Percentiles rank a stretch among this genome's conserved stretches.
phyloP scores from a whole-genome alignment of 441 rosid genomes.

The Pelargonium cotyledonis region DNA sequence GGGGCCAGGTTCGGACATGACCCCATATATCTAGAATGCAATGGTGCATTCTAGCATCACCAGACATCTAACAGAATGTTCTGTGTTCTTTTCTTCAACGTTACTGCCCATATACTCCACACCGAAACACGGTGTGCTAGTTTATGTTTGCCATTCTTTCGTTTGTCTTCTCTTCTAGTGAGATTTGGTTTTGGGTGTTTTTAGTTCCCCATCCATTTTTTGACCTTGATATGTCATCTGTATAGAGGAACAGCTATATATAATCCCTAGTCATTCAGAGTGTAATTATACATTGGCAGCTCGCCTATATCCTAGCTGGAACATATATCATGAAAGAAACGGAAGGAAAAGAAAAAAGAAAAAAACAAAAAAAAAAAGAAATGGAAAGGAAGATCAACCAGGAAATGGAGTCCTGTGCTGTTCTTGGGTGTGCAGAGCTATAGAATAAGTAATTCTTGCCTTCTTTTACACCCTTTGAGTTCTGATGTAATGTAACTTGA shows the following conservation, averaged over 20 bases:
- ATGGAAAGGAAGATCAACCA: constrained; percentile 45
- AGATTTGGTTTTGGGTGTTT: constrained; percentile 40
- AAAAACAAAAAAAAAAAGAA: constrained; percentile 18
- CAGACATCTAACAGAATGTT: constrained; percentile 43
- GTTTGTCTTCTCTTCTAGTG: constrained; percentile 27
- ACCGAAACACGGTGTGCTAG: constrained; percentile 33
- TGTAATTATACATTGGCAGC: constrained; percentile 62
- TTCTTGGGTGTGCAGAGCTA: constrained; percentile 50
- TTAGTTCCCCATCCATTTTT: constrained; percentile 38
- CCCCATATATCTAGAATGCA: constrained; percentile 45
- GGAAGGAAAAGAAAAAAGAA: constrained; percentile 5
- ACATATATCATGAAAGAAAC: constrained; percentile 38
- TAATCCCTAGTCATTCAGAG: constrained; percentile 42
- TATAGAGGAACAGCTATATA: constrained; percentile 56
- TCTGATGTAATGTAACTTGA: constrained; percentile 46
- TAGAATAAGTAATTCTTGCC: constrained; percentile 39
- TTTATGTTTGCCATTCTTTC: constrained; percentile 46
- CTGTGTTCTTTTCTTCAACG: constrained; percentile 34
- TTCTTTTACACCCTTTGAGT: constrained; percentile 24
- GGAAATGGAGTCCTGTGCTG: constrained; percentile 34
- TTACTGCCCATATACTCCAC: constrained; percentile 29
- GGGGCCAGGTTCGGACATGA: constrained; percentile 69
- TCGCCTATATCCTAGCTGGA: constrained; percentile 38
- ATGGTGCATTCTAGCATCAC: constrained; percentile 70
- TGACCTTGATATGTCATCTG: constrained; percentile 47